Conservation (phyloP, 805 yeast species). For the Ogataea kodamae region DNA sequence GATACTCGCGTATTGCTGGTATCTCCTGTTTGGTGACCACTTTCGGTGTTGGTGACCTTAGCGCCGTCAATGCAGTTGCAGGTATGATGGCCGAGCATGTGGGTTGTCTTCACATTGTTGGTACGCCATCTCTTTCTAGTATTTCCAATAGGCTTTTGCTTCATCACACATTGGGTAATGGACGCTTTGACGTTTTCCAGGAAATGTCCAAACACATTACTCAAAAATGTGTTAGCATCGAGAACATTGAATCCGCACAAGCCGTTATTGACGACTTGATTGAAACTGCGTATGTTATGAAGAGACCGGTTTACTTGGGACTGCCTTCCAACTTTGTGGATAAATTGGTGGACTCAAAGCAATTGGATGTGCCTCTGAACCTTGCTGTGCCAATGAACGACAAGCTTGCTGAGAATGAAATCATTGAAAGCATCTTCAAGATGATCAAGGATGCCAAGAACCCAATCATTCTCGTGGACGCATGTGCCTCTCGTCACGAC, state of each 20-base stretch:
- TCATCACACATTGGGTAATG: conserved; percentile 84
- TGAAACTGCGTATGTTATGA: conserved; percentile 63
- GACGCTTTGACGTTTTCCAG: conserved; percentile 75
- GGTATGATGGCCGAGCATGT: conserved; percentile 90
- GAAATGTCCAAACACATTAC: conserved; percentile 74
- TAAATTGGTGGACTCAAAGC: conserved; percentile 50
- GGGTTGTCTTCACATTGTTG: conserved; percentile 79
- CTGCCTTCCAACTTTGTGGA: conserved; percentile 81
- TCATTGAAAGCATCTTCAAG: conserved; percentile 47
- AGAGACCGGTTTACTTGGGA: conserved; percentile 81
- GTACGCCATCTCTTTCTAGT: conserved; percentile 75
- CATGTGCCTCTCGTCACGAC: conserved; percentile 79
- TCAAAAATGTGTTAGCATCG: conserved; percentile 60
- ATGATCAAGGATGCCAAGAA: conserved; percentile 56
- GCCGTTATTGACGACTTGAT: conserved; percentile 70
- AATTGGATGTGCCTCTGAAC: conserved; percentile 64
- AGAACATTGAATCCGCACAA: conserved; percentile 64
- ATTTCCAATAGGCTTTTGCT: conserved; percentile 68
- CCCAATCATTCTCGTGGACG: conserved; percentile 80
- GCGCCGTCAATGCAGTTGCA: conserved; percentile 81
- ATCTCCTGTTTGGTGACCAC: conserved; percentile 75
- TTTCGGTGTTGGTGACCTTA: conserved; percentile 87
- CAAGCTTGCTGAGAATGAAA: conserved; percentile 59
- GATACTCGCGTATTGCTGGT: conserved; percentile 79
- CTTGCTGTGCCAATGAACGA: conserved; percentile 56